Evolutionary conservation across 495 filamentous ascomycete species (phyloP).

Genomic region (Friedmanniomyces simplex): DNA sequence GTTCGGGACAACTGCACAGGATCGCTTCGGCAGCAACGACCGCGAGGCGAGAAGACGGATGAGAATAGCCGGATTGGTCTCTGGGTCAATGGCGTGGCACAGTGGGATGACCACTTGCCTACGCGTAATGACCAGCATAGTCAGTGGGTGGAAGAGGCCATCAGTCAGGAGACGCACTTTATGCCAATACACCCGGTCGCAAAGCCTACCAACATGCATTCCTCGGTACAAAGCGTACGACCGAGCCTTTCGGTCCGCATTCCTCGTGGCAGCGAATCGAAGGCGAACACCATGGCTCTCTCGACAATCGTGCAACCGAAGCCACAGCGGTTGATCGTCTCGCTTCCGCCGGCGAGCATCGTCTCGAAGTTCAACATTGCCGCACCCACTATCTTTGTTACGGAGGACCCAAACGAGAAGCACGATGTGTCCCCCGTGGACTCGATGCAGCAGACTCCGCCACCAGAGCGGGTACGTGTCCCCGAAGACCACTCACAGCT

Average conservation of each 20-base stretch:
- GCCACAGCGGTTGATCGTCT: neutral
- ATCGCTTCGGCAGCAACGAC: neutral
- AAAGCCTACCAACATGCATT: neutral
- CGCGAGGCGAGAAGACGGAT: slow-evolving; percentile 9
- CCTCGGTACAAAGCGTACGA: neutral
- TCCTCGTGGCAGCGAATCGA: neutral
- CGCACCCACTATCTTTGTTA: slow-evolving; percentile 1
- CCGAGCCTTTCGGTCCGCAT: slow-evolving; percentile 6
- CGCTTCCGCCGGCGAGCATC: slow-evolving; percentile 5
- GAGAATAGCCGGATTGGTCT: slow-evolving; percentile 23
- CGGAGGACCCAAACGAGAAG: neutral
- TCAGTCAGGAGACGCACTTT: slow-evolving; percentile 3
- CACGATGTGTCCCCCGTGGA: neutral
- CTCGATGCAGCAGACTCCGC: slow-evolving; percentile 1
- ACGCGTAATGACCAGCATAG: neutral
- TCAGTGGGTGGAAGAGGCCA: slow-evolving; percentile 4
- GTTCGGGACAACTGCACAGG: neutral
- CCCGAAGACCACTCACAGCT: neutral
- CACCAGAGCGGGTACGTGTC: neutral
- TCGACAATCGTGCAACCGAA: neutral
- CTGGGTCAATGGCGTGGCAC: slow-evolving; percentile 27
- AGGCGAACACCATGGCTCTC: neutral
- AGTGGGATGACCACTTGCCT: slow-evolving; percentile 23
- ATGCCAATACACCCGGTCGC: slow-evolving; percentile 3
- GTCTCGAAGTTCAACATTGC: slow-evolving; percentile 3